Percentiles rank a stretch among this genome's conserved stretches.
These are phyloP conservation scores for Stylonectria norvegica DNA, from an alignment of 2,329 filamentous ascomycete genomes.

Conservation along the genomic window DNA sequence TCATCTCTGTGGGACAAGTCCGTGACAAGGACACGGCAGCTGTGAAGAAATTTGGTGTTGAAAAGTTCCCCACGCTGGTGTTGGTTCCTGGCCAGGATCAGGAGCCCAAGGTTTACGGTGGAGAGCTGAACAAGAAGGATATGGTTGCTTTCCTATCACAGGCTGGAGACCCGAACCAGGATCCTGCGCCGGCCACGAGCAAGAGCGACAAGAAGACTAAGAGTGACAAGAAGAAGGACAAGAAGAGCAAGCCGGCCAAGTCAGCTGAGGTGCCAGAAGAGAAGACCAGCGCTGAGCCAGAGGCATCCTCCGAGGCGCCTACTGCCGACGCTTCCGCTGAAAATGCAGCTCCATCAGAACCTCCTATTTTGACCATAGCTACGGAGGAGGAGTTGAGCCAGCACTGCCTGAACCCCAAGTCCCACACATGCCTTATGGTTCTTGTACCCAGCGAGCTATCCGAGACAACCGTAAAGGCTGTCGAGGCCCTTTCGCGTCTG, in stretches of 20 bases:
- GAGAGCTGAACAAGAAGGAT: constrained; percentile 78
- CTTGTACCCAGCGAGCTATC: constrained; percentile 58
- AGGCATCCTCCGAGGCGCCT: constrained; percentile 27
- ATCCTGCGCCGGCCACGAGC: constrained; percentile 50
- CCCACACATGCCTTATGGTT: constrained; percentile 78
- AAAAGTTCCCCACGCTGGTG: constrained; percentile 75
- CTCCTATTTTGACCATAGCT: constrained; percentile 63
- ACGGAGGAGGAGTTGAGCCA: constrained; percentile 62
- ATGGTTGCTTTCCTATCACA: constrained; percentile 82
- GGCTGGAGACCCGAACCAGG: constrained; percentile 73
- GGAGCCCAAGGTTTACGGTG: constrained; percentile 70
- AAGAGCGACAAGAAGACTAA: constrained; percentile 39
- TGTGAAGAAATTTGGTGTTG: constrained; percentile 70
- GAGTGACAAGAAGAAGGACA: constrained; percentile 36
- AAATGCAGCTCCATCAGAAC: constrained; percentile 35
- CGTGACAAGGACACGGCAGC: constrained; percentile 73
- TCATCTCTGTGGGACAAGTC: constrained; percentile 76
- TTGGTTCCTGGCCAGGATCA: constrained; percentile 70
- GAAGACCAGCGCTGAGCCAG: constrained; percentile 3
- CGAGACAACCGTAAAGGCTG: constrained; percentile 51
- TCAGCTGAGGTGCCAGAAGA: constrained; percentile 28
- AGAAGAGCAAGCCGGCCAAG: constrained; percentile 11
- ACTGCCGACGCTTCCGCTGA: constrained; percentile 9
- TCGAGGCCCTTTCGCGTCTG: constrained; percentile 67
- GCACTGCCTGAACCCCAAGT: constrained; percentile 71